Evolutionary conservation across 129 eudicot species (phyloP).

Genomic region (Deinandra increscens): DNA sequence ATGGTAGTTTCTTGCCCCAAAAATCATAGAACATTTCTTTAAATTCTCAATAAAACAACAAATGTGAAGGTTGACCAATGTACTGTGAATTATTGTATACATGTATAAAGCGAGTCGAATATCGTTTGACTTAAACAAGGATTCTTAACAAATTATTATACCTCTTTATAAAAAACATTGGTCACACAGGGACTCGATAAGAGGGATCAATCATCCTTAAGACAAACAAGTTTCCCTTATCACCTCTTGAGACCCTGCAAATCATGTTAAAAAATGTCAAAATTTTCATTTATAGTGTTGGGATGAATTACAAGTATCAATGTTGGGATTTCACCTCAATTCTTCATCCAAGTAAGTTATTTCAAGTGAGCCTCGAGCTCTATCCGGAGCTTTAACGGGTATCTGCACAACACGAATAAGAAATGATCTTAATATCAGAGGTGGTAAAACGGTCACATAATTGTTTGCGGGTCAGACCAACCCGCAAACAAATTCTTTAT

Average conservation of each 20-base stretch:
- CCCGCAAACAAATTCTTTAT: neutral
- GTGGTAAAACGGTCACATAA: neutral
- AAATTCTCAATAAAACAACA: neutral
- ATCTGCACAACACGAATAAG: conserved; percentile 29
- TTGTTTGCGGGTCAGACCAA: neutral
- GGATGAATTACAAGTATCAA: neutral
- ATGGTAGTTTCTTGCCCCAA: neutral
- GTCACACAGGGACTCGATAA: conserved; percentile 48
- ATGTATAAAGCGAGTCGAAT: neutral
- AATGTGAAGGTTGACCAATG: conserved; percentile 8
- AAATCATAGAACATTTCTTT: neutral
- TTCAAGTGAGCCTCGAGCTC: conserved; percentile 69
- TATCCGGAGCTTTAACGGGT: conserved; percentile 56
- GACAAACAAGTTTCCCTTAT: conserved; percentile 62
- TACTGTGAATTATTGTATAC: neutral
- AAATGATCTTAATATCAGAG: neutral
- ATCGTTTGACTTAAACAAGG: neutral
- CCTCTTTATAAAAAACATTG: neutral
- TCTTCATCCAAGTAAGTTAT: conserved; percentile 78
- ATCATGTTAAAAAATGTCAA: neutral
- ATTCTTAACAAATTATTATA: neutral
- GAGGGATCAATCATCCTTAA: conserved; percentile 67
- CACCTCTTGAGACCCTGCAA: conserved; percentile 66
- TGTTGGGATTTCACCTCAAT: conserved; percentile 40
- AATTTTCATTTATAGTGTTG: neutral